Percentiles rank a stretch among this genome's conserved stretches.
phyloP scores from a whole-genome alignment of 345 rosid species.

The Eucalyptus globulus region DNA sequence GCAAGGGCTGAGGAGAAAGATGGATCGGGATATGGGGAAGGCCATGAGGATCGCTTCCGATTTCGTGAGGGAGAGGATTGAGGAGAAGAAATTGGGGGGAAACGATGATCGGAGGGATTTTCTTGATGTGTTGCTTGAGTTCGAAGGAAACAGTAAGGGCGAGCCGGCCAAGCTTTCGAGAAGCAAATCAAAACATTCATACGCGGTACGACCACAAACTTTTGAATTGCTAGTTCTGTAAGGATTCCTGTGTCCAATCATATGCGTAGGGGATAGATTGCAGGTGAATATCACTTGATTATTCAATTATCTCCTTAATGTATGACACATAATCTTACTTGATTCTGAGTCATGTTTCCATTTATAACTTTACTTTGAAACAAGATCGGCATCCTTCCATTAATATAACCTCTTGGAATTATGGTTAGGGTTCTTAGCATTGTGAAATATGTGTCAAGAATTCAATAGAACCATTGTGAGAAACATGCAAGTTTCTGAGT shows the following conservation, averaged over 20 bases:
- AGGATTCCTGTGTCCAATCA: background rate
- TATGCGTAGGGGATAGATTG: background rate
- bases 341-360: too few species aligned
- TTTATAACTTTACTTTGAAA: too few species aligned
- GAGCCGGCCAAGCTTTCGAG: slow-evolving; percentile 20
- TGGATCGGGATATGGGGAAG: slow-evolving; percentile 30
- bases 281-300: too few species aligned
- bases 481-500: background rate
- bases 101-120: slow-evolving; percentile 11
- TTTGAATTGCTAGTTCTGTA: background rate
- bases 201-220: slow-evolving; percentile 7
- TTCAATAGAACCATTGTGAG: background rate
- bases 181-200: slow-evolving; percentile 22
- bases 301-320: too few species aligned
- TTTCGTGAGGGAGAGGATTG: slow-evolving; percentile 24
- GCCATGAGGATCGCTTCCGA: slow-evolving; percentile 23
- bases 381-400: background rate
- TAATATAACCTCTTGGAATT: too few species aligned
- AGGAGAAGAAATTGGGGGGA: background rate
- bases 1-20: background rate
- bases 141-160: too few species aligned
- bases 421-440: background rate
- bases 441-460: background rate
- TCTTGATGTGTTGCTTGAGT: slow-evolving; percentile 15
- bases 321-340: background rate